Base-by-base conservation (phyloP, 2,329 filamentous ascomycete genomes). In the Curvularia sp. region DNA sequence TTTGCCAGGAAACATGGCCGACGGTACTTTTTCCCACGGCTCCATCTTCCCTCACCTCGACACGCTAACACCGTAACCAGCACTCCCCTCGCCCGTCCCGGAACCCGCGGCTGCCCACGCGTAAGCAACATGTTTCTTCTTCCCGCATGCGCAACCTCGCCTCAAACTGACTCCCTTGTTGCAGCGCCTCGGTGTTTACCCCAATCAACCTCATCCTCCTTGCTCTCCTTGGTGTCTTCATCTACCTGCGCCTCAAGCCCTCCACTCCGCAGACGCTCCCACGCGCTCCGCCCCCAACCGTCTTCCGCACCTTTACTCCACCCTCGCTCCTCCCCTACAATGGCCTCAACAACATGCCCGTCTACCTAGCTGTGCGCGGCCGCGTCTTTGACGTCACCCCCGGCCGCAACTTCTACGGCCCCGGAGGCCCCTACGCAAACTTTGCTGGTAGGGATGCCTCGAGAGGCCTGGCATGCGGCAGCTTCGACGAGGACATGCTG, bases 401-500 rank as follows among this genome's bases (percentile, higher is more conserved):
- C 13, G 94, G 95, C 23, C 87, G 89, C 72, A 93, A 96, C 81
- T 98, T 98, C 79, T 99, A 99, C 80, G 95, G 95, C 3, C 95
- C 95, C 19, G 93, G 93, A 12, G 94, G 94, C 0, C 93, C 94
- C 1, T 99, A 99, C 78, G 89, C 89, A 77, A 98, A 98, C 81
- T 99, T 99, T 74, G 95, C 95, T 0, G 95, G 95, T 0, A 84
- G 93, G 38, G 95, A 99, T 78, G 95, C 95, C 19, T 92, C 87
- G 64, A 85, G 94, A 51, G 95, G 95, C 1, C 80, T 99, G 59
- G 94, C 95, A 1, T 91, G 87, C 77, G 92, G 93, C 58, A 96
- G 92, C 80, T 98, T 99, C 77, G 95, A 97, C 75, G 87, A 91
- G 82, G 90, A 93, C 6, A 96, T 98, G 93, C 80, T 98, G 79